Base-by-base conservation (phyloP, 1,284 basidiomycete species). In the Leccinum fallax region DNA sequence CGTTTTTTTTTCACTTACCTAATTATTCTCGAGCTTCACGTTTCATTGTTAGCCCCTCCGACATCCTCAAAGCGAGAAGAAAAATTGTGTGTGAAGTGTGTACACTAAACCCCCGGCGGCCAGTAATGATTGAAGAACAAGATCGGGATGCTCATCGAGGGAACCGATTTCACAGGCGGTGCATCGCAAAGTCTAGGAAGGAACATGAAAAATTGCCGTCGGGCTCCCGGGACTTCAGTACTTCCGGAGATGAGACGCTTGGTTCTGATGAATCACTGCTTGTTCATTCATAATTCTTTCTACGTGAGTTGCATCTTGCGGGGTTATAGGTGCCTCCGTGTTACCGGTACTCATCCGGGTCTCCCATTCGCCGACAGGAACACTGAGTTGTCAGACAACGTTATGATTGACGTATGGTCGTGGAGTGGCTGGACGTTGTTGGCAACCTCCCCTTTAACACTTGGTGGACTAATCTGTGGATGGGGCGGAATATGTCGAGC, bases 91-190 rank as follows among this genome's bases (percentile, higher is more conserved):
- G 95, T 73, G 72, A 82, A 1, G 70, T 83, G 2, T 98, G 95
- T 71, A 94, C 93, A 0, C 67, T 71, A 5, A 81, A 93, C 62
- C 71, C 80, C 0, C 73, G 78, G 2, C 77, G 82, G 28, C 95
- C 95, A 0, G 81, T 93, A 59, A 89, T 95, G 82, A 81, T 97
- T 13, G 86, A 90, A 71, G 85, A 85, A 3, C 74, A 77, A 13
- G 83, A 89, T 63, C 92, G 91, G 87, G 80, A 83, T 0, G 75
- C 72, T 0, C 94, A 97, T 74, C 69, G 80, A 40, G 78, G 77
- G 48, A 88, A 86, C 26, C 85, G 85, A 55, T 61, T 76, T 5
- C 94, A 95, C 72, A 80, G 81, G 65, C 70, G 73, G 43, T 65
- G 64, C 28, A 48, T 61, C 28, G 61, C 62, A 9, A 75, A 64